Percentiles rank a stretch among this genome's conserved stretches.
Conservation (phyloP, 257 asterid species). For the Primulina tabacum region DNA sequence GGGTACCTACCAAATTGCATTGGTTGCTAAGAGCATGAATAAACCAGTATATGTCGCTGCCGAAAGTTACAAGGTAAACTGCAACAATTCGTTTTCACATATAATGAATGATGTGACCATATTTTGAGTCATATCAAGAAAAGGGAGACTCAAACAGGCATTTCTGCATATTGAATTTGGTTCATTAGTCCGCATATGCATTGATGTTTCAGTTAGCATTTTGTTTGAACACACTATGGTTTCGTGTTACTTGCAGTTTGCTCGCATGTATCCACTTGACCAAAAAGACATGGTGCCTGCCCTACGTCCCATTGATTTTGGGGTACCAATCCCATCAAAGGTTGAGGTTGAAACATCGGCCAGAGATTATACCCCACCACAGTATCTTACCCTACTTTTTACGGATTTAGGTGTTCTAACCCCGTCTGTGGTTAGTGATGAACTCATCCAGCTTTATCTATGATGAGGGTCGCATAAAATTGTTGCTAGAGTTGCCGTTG, state of each 20-base stretch:
- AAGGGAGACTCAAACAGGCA: not conserved
- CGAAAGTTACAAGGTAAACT: slow-evolving; percentile 83
- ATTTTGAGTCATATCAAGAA: slow-evolving; percentile 2
- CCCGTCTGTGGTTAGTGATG: slow-evolving; percentile 90
- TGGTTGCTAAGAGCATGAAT: slow-evolving; percentile 95
- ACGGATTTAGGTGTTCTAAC: slow-evolving; percentile 90
- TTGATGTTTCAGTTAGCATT: not conserved
- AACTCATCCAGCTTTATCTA: slow-evolving; percentile 79
- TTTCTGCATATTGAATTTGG: slow-evolving; percentile 1
- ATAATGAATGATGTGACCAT: not conserved
- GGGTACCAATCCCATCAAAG: slow-evolving; percentile 87
- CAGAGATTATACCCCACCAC: slow-evolving; percentile 90
- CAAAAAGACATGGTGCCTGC: slow-evolving; percentile 96
- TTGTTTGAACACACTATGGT: slow-evolving; percentile 3
- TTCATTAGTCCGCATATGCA: not conserved
- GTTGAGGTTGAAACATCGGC: slow-evolving; percentile 97
- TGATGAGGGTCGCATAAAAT: slow-evolving; percentile 21
- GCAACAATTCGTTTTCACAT: not conserved
- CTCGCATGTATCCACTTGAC: slow-evolving; percentile 85
- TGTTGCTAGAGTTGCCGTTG: slow-evolving; percentile 14
- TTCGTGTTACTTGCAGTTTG: slow-evolving; percentile 52
- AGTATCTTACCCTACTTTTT: slow-evolving; percentile 73
- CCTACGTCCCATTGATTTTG: slow-evolving; percentile 79
- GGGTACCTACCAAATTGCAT: slow-evolving; percentile 95
- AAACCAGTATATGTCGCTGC: slow-evolving; percentile 95